Conservation (phyloP, 192 early-diverging fungal species). For the Diversispora eburnea region DNA sequence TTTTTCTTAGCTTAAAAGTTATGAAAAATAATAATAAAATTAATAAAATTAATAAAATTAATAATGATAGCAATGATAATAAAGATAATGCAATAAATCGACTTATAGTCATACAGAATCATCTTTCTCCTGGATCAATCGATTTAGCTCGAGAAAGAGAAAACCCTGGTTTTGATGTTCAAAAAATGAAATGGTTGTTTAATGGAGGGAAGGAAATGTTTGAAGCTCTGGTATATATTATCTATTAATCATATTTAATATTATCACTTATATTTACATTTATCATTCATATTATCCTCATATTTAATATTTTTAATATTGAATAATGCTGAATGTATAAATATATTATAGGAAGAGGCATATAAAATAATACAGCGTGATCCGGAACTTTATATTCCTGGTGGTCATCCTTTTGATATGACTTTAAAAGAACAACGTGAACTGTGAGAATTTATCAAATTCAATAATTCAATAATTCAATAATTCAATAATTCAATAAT, state of each 20-base stretch:
- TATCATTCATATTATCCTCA: background rate
- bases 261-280: background rate
- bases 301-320: background rate
- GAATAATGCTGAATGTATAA: background rate
- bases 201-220: slow-evolving; percentile 47
- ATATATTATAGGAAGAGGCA: slow-evolving; percentile 24
- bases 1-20: too few relatives aligned
- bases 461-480: background rate
- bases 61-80: too few relatives aligned
- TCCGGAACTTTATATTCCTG: slow-evolving; percentile 49
- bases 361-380: slow-evolving; percentile 50
- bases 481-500: background rate
- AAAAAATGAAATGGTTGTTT: slow-evolving; percentile 46
- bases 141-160: slow-evolving; percentile 54
- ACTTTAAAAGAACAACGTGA: slow-evolving; percentile 48
- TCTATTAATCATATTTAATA: background rate
- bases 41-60: too few relatives aligned
- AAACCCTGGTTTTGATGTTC: slow-evolving; percentile 50
- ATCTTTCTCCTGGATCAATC: slow-evolving; percentile 43
- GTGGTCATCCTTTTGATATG: slow-evolving; percentile 48
- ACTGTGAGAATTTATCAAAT: slow-evolving; percentile 35
- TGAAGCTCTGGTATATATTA: slow-evolving; percentile 39
- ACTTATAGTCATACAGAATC: slow-evolving; percentile 38
- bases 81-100: slow-evolving; percentile 32
- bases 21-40: too few relatives aligned